Base-by-base conservation (phyloP, 495 filamentous ascomycete genomes). In the Durotheca rogersii region DNA sequence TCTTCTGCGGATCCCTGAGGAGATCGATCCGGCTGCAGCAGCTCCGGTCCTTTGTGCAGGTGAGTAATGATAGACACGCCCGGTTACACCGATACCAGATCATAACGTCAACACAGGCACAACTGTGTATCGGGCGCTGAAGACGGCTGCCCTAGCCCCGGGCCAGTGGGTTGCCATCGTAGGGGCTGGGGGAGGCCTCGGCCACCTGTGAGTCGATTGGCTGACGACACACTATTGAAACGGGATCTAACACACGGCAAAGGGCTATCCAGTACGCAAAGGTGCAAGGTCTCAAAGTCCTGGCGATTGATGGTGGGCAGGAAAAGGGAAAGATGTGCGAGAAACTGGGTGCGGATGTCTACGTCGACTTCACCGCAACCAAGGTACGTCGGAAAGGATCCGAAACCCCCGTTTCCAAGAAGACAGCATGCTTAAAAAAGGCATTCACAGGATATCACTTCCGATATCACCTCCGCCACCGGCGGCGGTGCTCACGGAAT, bases 151-250 rank as follows among this genome's bases (percentile, higher is more conserved):
- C 3, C 56, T 72, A 35, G 52, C 58, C 49, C 61, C 69, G 15
- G 68, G 69, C 7, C 47, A 72, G 35, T 74, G 63, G 62, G 67
- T 67, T 12, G 67, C 67, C n/a, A 69, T 73, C 54, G 66, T 69
- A 9, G 70, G 70, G 31, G 70, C 60, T 12, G 44, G 40, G 6
- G 40, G 44, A 31, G 44, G 44, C 10, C 31, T 48, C 5, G 44
- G 44, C 33, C 31, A 17, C 9, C 33, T 48, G 16, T 27, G 23
- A 27, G 23, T 27, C 9, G 23, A 27, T 27, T 27, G 23, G 23
- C 9, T 27, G 23, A 4, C 4, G 23, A 4, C 23, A 9, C 23
- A 9, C 4, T 27, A 9, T 4, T 27, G n/a, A n/a, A n/a, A n/a
- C 9, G 23, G 23, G 4, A 27, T 27, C 23, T 27, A 27, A 27